These are phyloP conservation scores for Phialophora verrucosa DNA, from an alignment of 2,329 filamentous ascomycete genomes.

Conservation along the genomic window DNA sequence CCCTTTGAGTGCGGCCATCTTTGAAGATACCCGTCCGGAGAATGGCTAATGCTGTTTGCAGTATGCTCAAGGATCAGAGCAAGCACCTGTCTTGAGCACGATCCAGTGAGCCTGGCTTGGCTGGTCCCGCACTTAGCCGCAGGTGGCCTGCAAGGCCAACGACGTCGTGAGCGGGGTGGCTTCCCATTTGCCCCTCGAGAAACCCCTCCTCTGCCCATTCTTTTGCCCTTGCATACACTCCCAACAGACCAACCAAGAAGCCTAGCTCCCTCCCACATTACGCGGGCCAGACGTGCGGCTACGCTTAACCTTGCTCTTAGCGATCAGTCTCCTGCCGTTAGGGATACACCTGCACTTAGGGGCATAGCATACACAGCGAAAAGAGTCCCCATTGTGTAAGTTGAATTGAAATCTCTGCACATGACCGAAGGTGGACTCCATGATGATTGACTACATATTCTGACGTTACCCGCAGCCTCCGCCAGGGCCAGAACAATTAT, in stretches of 20 bases:
- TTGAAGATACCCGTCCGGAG: neutral
- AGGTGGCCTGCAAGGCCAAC: conserved; percentile 14
- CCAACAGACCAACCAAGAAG: conserved; percentile 18
- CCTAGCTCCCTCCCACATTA: conserved; percentile 11
- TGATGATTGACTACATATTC: conserved; percentile 27
- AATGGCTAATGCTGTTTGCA: neutral
- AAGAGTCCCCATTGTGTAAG: conserved; percentile 27
- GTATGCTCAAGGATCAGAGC: neutral
- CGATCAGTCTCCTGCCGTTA: conserved; percentile 39
- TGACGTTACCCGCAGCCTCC: conserved; percentile 5
- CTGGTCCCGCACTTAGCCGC: conserved; percentile 26
- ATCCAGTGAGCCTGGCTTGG: conserved; percentile 2
- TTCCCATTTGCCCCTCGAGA: conserved; percentile 24
- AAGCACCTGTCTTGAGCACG: neutral
- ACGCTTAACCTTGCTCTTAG: conserved; percentile 39
- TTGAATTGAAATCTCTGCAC: conserved; percentile 35
- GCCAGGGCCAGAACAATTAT: conserved; percentile 6
- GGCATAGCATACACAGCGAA: conserved; percentile 31
- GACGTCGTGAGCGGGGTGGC: neutral
- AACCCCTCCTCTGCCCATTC: conserved; percentile 10
- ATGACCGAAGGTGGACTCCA: conserved; percentile 34
- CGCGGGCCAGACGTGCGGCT: conserved; percentile 6
- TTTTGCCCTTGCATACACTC: conserved; percentile 24
- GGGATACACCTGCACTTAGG: conserved; percentile 40
- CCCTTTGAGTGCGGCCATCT: conserved; percentile 65